Percentiles rank a stretch among this genome's conserved stretches.
These are phyloP conservation scores for Brassica rapa DNA, from an alignment of 345 rosid species.

Conservation along the genomic window DNA sequence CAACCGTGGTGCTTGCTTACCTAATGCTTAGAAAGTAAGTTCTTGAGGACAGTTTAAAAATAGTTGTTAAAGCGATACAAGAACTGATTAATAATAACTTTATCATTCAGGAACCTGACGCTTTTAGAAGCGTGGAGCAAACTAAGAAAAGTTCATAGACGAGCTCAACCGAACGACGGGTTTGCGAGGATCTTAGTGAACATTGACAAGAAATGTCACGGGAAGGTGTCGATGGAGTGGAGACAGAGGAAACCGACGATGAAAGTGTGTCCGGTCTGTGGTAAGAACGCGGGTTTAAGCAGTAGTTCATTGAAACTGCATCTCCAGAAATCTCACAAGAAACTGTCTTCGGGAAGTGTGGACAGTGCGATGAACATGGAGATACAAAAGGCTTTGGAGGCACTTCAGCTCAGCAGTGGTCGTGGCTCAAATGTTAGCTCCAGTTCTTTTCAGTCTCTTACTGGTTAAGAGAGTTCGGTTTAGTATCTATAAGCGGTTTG, in stretches of 20 bases:
- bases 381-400: conserved; percentile 86
- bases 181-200: conserved; percentile 67
- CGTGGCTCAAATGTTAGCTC: conserved; percentile 64
- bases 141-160: conserved; percentile 77
- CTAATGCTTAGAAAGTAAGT: conserved; percentile 93
- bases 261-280: conserved; percentile 92
- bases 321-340: conserved; percentile 85
- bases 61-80: background rate
- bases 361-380: conserved; percentile 99
- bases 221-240: conserved; percentile 96
- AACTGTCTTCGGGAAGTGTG: conserved; percentile 89
- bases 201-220: conserved; percentile 71
- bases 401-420: conserved; percentile 66
- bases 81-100: background rate
- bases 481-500: background rate
- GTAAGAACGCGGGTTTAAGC: conserved; percentile 92
- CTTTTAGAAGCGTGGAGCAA: conserved; percentile 77
- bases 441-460: conserved; percentile 48
- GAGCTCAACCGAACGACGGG: conserved; percentile 98
- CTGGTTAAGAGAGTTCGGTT: conserved; percentile 44
- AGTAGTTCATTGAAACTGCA: conserved; percentile 94
- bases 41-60: background rate
- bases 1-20: conserved; percentile 82
- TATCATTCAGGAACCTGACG: conserved; percentile 58
- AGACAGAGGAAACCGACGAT: conserved; percentile 78